phyloP scores from a whole-genome alignment of 2,329 filamentous ascomycete genomes.

The Plectosphaerella plurivora region DNA sequence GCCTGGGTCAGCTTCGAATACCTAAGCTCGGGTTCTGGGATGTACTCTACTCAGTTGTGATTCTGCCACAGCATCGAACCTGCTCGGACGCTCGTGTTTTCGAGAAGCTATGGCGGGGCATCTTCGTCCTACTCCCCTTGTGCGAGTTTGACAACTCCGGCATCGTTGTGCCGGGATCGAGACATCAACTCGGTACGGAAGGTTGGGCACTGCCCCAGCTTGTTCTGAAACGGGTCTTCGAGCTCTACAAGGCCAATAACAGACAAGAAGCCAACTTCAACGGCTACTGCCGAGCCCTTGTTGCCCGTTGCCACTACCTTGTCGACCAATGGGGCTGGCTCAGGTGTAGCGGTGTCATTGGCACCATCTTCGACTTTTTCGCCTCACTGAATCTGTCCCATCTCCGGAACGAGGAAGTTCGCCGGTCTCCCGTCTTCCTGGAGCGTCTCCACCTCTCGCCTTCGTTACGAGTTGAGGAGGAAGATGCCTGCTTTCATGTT shows the following conservation, averaged over 20 bases:
- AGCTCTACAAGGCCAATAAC: conserved; percentile 50
- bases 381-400: conserved; percentile 57
- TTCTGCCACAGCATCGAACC: conserved; percentile 25
- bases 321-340: conserved; percentile 64
- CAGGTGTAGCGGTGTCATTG: conserved; percentile 51
- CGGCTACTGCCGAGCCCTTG: conserved; percentile 55
- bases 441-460: conserved; percentile 46
- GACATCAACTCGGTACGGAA: conserved; percentile 38
- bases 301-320: conserved; percentile 58
- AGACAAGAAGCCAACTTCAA: conserved; percentile 60
- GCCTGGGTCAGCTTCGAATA: conserved; percentile 45
- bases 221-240: conserved; percentile 52
- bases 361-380: conserved; percentile 64
- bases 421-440: conserved; percentile 56
- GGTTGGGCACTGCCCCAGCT: conserved; percentile 59
- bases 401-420: conserved; percentile 60
- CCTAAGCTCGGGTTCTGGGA: conserved; percentile 58
- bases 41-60: conserved; percentile 40
- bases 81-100: conserved; percentile 40
- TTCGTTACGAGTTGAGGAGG: conserved; percentile 43
- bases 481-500: conserved; percentile 63
- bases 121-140: conserved; percentile 59
- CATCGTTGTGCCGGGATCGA: conserved; percentile 33
- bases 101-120: conserved; percentile 52
- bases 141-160: conserved; percentile 55